A percentile compares a stretch with the other conserved stretches of the same genome.
Evolutionary conservation across 2,329 filamentous ascomycete species (phyloP).

Genomic region (Neophaeococcomyces aloes): DNA sequence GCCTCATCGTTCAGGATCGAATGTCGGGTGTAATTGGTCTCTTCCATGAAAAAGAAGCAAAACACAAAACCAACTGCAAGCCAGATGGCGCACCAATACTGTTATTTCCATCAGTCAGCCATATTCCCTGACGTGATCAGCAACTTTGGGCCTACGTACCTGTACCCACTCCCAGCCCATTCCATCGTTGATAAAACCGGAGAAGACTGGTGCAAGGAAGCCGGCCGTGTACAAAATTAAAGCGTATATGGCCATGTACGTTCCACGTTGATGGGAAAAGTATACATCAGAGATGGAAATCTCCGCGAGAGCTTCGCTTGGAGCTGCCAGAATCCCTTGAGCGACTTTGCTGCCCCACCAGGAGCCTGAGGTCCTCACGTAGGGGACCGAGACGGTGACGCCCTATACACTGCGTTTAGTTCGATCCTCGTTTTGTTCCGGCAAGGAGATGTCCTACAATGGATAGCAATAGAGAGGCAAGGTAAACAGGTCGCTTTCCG

Average conservation of each 20-base stretch:
- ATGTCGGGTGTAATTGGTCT: slow-evolving; percentile 16
- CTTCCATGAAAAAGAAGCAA: slow-evolving; percentile 19
- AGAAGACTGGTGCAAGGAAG: slow-evolving; percentile 29
- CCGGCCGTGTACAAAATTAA: slow-evolving; percentile 18
- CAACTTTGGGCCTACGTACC: too few species aligned
- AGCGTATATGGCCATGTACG: slow-evolving; percentile 17
- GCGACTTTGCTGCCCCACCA: slow-evolving; percentile 40
- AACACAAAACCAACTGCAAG: slow-evolving; percentile 13
- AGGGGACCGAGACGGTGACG: slow-evolving; percentile 36
- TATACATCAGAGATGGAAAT: slow-evolving; percentile 38
- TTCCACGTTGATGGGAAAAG: slow-evolving; percentile 20
- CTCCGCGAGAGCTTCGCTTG: slow-evolving; percentile 41
- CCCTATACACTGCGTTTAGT: too few species aligned
- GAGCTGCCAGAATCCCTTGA: slow-evolving; percentile 38
- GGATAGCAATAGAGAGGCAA: slow-evolving; percentile 24
- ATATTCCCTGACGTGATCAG: too few species aligned
- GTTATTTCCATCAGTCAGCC: too few species aligned
- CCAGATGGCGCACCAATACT: slow-evolving; percentile 19
- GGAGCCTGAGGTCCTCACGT: slow-evolving; percentile 35
- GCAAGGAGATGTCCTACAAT: too few species aligned
- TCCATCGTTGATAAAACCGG: slow-evolving; percentile 17
- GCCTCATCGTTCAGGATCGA: slow-evolving; percentile 2
- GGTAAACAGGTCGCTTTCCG: slow-evolving; percentile 25
- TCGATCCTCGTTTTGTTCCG: too few species aligned
- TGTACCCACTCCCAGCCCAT: slow-evolving; percentile 20